Percentiles rank a stretch among this genome's conserved stretches.
Evolutionary conservation across 1,139 yeast genomes (phyloP).

Genomic region (Hansenula sp.): DNA sequence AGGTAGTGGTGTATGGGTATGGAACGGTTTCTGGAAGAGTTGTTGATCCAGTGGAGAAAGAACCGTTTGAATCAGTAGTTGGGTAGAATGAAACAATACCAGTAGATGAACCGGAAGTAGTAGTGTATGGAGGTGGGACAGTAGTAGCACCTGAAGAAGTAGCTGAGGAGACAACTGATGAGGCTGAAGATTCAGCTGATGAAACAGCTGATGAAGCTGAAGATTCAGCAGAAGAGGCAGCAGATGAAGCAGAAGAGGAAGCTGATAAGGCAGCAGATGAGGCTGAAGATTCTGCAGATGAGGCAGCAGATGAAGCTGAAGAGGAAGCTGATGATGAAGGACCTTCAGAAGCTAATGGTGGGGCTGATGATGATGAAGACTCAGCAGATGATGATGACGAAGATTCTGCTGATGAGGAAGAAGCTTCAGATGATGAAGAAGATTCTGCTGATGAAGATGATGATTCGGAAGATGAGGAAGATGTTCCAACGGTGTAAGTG

Average conservation of each 20-base stretch:
- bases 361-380: slow-evolving; percentile 1
- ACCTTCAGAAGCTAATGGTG: slow-evolving; percentile 3
- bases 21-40: neutral
- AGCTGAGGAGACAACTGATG: neutral
- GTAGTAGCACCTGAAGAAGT: neutral
- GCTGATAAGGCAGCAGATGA: slow-evolving; percentile 17
- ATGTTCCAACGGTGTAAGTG: slow-evolving; percentile 3
- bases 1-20: neutral
- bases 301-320: slow-evolving; percentile 8
- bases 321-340: slow-evolving; percentile 19
- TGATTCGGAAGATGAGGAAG: neutral
- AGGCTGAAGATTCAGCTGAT: slow-evolving; percentile 6
- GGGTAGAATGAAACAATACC: neutral
- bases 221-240: slow-evolving; percentile 8
- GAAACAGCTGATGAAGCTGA: slow-evolving; percentile 1
- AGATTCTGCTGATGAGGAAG: too few species aligned
- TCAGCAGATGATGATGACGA: slow-evolving; percentile 1
- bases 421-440: neutral
- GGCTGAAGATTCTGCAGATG: slow-evolving; percentile 27
- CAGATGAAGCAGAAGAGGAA: slow-evolving; percentile 17
- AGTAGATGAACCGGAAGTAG: neutral
- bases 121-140: too few species aligned
- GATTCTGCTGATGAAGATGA: slow-evolving; percentile 1
- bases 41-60: neutral
- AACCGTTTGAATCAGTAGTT: neutral